phyloP scores from a whole-genome alignment of 495 filamentous ascomycete species.

The Daldinia bambusicola region DNA sequence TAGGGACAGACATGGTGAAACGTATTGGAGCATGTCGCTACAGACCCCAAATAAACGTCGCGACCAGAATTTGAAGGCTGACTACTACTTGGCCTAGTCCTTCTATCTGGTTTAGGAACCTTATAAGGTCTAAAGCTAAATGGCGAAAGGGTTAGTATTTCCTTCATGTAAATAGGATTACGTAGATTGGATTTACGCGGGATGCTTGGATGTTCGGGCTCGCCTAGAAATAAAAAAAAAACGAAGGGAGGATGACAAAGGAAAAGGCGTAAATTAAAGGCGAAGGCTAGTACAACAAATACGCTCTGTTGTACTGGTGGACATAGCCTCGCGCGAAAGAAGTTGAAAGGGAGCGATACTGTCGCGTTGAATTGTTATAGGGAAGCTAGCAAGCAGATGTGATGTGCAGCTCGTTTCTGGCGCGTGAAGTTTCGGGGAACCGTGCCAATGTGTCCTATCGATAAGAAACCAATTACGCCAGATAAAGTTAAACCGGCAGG shows the following conservation, averaged over 20 bases:
- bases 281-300: background rate
- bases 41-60: constrained; percentile 1
- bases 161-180: background rate
- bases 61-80: background rate
- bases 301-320: background rate
- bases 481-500: background rate
- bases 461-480: constrained; percentile 19
- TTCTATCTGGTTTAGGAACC: background rate
- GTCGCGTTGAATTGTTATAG: constrained; percentile 4
- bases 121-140: background rate
- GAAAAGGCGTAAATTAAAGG: constrained; percentile 1
- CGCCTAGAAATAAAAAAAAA: background rate
- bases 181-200: background rate
- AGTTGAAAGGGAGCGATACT: background rate
- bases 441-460: constrained; percentile 22
- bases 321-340: background rate
- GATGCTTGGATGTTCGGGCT: background rate
- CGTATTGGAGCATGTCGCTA: constrained; percentile 25
- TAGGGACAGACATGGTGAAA: constrained; percentile 24
- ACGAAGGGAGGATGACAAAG: background rate
- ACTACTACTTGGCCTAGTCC: background rate
- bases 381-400: background rate
- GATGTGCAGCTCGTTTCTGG: background rate
- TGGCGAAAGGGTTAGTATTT: background rate
- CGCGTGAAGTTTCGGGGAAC: constrained; percentile 27